These are phyloP conservation scores for Metschnikowia proteae DNA, from an alignment of 805 yeast species.

Conservation along the genomic window DNA sequence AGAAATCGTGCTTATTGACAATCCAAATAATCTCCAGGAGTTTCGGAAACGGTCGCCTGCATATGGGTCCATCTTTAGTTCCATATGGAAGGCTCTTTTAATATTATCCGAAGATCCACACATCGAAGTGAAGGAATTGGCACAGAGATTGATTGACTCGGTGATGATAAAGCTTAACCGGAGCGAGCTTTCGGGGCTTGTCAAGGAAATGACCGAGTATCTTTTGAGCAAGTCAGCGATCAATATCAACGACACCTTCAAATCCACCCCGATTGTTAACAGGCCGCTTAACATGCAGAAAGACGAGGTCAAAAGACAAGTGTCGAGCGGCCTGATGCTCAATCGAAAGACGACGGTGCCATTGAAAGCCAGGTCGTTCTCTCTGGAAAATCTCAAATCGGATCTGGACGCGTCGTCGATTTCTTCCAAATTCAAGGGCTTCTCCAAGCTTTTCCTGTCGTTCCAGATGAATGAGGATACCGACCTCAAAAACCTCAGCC, in stretches of 20 bases:
- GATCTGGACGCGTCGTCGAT: conserved; percentile 31
- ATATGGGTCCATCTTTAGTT: conserved; percentile 79
- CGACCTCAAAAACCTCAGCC: conserved; percentile 35
- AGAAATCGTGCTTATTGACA: conserved; percentile 64
- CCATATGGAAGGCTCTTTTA: conserved; percentile 82
- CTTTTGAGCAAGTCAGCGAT: conserved; percentile 48
- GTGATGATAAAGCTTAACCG: conserved; percentile 61
- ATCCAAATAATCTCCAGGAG: conserved; percentile 58
- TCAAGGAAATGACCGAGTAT: conserved; percentile 61
- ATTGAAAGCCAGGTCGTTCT: conserved; percentile 27
- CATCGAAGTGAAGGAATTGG: conserved; percentile 67
- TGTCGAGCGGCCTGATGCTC: conserved; percentile 22
- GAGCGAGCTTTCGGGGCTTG: conserved; percentile 62
- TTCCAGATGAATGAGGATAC: conserved; percentile 41
- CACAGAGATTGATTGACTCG: conserved; percentile 72
- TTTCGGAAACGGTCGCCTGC: conserved; percentile 70
- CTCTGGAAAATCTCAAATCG: conserved; percentile 23
- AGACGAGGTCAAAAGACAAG: conserved; percentile 17
- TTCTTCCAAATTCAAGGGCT: conserved; percentile 29
- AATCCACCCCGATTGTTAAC: conserved; percentile 38
- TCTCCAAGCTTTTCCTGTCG: conserved; percentile 34
- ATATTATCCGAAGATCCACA: conserved; percentile 86
- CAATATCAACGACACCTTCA: conserved; percentile 37
- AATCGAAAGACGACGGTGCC: conserved; percentile 27
- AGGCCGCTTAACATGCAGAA: conserved; percentile 19